Percentiles rank a stretch among this genome's conserved stretches.
Conservation (phyloP, 768 basidiomycete genomes). For the Naematelia encephala region DNA sequence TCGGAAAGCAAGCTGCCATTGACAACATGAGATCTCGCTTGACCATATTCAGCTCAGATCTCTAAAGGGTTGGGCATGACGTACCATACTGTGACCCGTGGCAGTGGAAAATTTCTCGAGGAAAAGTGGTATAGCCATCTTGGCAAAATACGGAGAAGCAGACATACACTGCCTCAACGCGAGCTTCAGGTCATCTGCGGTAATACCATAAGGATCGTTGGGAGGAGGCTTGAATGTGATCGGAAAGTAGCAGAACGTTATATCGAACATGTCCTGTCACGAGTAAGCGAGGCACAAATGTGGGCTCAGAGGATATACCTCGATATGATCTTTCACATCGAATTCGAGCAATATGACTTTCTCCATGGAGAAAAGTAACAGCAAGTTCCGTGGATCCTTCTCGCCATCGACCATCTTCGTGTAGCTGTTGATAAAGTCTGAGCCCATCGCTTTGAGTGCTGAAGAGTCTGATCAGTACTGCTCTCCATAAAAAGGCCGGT, state of each 20-base stretch:
- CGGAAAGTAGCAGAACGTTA: constrained; percentile 97
- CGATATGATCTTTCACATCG: constrained; percentile 67
- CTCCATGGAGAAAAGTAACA: constrained; percentile 82
- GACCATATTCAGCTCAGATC: background rate
- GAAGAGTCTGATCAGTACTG: constrained; percentile 1
- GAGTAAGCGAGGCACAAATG: constrained; percentile 1
- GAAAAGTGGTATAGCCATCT: constrained; percentile 78
- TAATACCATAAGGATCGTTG: constrained; percentile 89
- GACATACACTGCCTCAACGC: constrained; percentile 64
- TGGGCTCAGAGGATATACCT: constrained; percentile 58
- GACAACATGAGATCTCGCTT: constrained; percentile 86
- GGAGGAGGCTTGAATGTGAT: constrained; percentile 94
- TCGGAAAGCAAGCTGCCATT: constrained; percentile 71
- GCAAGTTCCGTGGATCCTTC: constrained; percentile 92
- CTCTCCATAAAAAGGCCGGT: background rate
- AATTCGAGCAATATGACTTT: constrained; percentile 85
- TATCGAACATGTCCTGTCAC: constrained; percentile 78
- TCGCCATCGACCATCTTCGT: constrained; percentile 83
- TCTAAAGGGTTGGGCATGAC: constrained; percentile 8
- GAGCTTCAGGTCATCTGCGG: constrained; percentile 73
- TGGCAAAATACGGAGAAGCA: constrained; percentile 77
- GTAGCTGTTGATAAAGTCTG: constrained; percentile 72
- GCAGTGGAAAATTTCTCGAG: constrained; percentile 85
- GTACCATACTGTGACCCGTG: constrained; percentile 76
- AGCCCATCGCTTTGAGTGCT: constrained; percentile 71